These are phyloP conservation scores for Allium sativum DNA, from an alignment of 106 monocot species.

Conservation along the genomic window DNA sequence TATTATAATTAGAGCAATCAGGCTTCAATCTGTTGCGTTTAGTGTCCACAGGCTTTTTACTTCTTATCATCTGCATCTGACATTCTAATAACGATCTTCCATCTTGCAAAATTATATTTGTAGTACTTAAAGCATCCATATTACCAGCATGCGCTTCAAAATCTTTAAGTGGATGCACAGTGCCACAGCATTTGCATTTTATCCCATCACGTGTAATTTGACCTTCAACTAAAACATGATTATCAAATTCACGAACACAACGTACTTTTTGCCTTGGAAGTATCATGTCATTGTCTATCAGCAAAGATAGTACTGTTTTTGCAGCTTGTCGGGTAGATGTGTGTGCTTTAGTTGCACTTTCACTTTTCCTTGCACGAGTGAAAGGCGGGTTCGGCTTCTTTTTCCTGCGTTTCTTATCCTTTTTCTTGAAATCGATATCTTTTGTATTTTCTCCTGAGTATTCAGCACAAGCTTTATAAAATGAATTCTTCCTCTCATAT, in stretches of 20 bases:
- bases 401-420: slow-evolving; percentile 10
- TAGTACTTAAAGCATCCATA: slow-evolving; percentile 20
- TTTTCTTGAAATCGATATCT: slow-evolving; percentile 8
- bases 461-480: slow-evolving; percentile 34
- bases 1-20: slow-evolving; percentile 18
- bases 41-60: slow-evolving; percentile 12
- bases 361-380: no score
- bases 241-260: slow-evolving; percentile 31
- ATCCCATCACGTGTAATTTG: slow-evolving; percentile 46
- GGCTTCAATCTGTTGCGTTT: slow-evolving; percentile 23
- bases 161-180: slow-evolving; percentile 21
- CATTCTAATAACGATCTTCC: slow-evolving; percentile 59
- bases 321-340: slow-evolving; percentile 12
- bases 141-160: slow-evolving; percentile 64
- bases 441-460: slow-evolving; percentile 12
- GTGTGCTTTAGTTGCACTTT: background rate
- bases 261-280: slow-evolving; percentile 42
- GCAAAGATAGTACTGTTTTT: slow-evolving; percentile 41
- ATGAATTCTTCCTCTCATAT: slow-evolving; percentile 6
- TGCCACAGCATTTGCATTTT: slow-evolving; percentile 51
- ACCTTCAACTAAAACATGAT: slow-evolving; percentile 32
- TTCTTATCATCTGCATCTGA: slow-evolving; percentile 23
- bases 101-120: slow-evolving; percentile 47
- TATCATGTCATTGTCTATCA: slow-evolving; percentile 50
- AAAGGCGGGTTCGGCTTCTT: slow-evolving; percentile 4